A percentile compares a stretch with the other conserved stretches of the same genome.
These are phyloP conservation scores for Staphylotrichum longicolle DNA, from an alignment of 495 filamentous ascomycete species.

Conservation along the genomic window DNA sequence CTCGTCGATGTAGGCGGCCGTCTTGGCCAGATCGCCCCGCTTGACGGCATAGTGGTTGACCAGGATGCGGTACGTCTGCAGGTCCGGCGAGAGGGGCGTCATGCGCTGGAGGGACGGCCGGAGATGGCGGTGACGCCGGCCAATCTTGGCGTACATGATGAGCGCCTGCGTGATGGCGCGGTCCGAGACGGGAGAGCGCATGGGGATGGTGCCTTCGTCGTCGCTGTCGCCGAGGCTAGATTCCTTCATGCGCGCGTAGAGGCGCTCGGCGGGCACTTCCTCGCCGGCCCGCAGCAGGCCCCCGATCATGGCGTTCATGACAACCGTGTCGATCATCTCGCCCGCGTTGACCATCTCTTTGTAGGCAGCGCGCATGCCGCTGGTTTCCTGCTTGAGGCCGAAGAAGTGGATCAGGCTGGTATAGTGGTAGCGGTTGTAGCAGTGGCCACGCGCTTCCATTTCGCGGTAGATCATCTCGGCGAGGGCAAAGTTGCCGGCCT, in stretches of 20 bases:
- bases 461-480: slow-evolving; percentile 82
- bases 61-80: slow-evolving; percentile 64
- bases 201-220: slow-evolving; percentile 28
- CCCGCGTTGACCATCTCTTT: slow-evolving; percentile 72
- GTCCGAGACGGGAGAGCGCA: slow-evolving; percentile 44
- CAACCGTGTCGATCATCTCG: slow-evolving; percentile 83
- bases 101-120: slow-evolving; percentile 49
- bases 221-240: slow-evolving; percentile 37
- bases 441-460: slow-evolving; percentile 64
- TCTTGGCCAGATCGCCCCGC: slow-evolving; percentile 56
- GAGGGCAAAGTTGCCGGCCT: slow-evolving; percentile 75
- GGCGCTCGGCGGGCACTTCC: slow-evolving; percentile 63
- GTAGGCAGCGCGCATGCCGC: slow-evolving; percentile 69
- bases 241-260: slow-evolving; percentile 79
- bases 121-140: slow-evolving; percentile 40
- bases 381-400: slow-evolving; percentile 66
- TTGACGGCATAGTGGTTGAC: slow-evolving; percentile 54
- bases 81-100: slow-evolving; percentile 58
- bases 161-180: slow-evolving; percentile 56
- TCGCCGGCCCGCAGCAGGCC: slow-evolving; percentile 74
- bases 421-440: slow-evolving; percentile 70
- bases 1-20: slow-evolving; percentile 59
- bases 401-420: slow-evolving; percentile 78
- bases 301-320: slow-evolving; percentile 79
- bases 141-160: slow-evolving; percentile 49